phyloP scores from a whole-genome alignment of 2,329 filamentous ascomycete genomes.

The Drechslera avenae region DNA sequence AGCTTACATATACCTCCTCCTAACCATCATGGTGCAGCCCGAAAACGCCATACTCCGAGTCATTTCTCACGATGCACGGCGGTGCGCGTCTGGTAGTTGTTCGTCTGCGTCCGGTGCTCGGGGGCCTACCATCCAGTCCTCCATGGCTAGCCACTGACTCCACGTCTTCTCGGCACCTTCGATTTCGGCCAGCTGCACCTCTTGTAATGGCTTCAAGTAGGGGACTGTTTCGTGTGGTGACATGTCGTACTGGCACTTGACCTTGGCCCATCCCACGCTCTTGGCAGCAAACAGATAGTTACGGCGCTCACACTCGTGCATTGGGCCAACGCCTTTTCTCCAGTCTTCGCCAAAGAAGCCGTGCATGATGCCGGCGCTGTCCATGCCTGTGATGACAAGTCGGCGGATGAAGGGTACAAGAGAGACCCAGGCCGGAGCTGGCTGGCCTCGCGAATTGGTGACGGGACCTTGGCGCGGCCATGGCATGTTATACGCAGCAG shows the following conservation, averaged over 20 bases:
- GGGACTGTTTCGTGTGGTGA: conserved; percentile 80
- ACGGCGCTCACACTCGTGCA: conserved; percentile 86
- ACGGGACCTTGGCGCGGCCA: conserved; percentile 52
- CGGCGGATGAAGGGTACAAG: conserved; percentile 89
- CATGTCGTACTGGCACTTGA: conserved; percentile 92
- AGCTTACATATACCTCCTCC: conserved; percentile 6
- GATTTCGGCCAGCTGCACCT: conserved; percentile 78
- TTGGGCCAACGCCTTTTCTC: conserved; percentile 74
- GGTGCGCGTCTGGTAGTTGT: conserved; percentile 26
- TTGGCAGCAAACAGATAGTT: conserved; percentile 97
- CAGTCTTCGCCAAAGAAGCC: conserved; percentile 98
- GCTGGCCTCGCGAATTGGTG: conserved; percentile 45
- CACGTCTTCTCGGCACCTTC: conserved; percentile 80
- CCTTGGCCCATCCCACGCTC: conserved; percentile 84
- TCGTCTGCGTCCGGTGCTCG: conserved; percentile 62
- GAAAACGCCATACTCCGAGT: conserved; percentile 32
- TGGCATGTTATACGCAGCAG: conserved; percentile 44
- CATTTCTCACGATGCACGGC: conserved; percentile 26
- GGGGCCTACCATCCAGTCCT: conserved; percentile 97
- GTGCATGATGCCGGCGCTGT: conserved; percentile 82
- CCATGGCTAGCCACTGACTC: conserved; percentile 96
- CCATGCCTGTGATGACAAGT: conserved; percentile 88
- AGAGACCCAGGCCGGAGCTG: conserved; percentile 61
- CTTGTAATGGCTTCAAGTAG: conserved; percentile 82
- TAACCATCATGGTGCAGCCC: conserved; percentile 18